Percentiles rank a stretch among this genome's conserved stretches.
Evolutionary conservation across 2,329 filamentous ascomycete species (phyloP).

Genomic region (Xylariaceae sp.): DNA sequence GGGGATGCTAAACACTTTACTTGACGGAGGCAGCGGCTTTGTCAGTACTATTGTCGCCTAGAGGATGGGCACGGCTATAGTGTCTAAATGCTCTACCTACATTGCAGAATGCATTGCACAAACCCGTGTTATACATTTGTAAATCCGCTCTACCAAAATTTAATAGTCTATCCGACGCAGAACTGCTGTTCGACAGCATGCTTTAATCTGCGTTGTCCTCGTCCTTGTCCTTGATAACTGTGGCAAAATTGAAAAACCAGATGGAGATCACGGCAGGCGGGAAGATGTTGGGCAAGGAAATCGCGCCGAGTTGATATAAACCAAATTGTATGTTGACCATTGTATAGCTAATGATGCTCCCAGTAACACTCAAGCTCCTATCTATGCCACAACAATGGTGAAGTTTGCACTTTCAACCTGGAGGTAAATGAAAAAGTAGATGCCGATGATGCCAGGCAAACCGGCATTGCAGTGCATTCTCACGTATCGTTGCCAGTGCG

Average conservation of each 20-base stretch:
- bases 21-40: slow-evolving; percentile 4
- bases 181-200: no score
- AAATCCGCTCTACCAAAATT: slow-evolving; percentile 30
- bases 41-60: no score
- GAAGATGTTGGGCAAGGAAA: no score
- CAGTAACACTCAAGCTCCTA: no score
- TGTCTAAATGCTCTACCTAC: slow-evolving; percentile 21
- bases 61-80: slow-evolving; percentile 20
- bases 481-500: slow-evolving; percentile 5
- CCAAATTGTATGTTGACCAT: no score
- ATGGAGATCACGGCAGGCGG: no score
- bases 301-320: no score
- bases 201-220: no score
- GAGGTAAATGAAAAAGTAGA: slow-evolving; percentile 1
- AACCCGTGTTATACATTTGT: slow-evolving; percentile 32
- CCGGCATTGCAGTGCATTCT: neutral
- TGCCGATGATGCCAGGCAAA: neutral
- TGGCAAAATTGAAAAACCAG: no score
- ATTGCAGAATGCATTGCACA: slow-evolving; percentile 22
- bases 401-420: slow-evolving; percentile 3
- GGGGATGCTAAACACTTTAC: slow-evolving; percentile 6
- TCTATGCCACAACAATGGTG: no score
- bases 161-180: slow-evolving; percentile 28
- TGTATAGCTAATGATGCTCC: no score
- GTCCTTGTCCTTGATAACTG: no score